Evolutionary conservation across 352 stramenopile genomes (phyloP).

Genomic region (Globisporangium viniferum): DNA sequence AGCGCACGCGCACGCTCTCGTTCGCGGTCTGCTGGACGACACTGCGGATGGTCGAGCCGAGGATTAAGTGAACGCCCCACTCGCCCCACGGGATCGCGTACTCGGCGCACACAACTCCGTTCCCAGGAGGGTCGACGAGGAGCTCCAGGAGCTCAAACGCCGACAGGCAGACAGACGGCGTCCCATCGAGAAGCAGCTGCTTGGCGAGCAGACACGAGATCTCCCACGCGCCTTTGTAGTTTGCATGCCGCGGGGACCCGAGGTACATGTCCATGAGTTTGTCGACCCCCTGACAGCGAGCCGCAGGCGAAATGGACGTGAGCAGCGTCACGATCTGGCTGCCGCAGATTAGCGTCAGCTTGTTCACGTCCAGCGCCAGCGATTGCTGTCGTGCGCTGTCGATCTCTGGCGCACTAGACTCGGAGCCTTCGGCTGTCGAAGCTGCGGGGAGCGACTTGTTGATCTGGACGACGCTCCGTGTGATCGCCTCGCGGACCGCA

Average conservation of each 20-base stretch:
- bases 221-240: constrained; percentile 66
- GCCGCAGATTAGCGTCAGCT: constrained; percentile 50
- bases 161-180: constrained; percentile 43
- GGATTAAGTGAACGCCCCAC: constrained; percentile 74
- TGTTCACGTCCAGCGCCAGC: constrained; percentile 58
- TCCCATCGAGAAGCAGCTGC: constrained; percentile 54
- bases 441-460: constrained; percentile 31
- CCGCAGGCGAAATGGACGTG: constrained; percentile 30
- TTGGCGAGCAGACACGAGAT: constrained; percentile 68
- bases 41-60: constrained; percentile 71
- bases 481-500: constrained; percentile 70
- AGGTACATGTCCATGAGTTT: constrained; percentile 49
- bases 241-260: constrained; percentile 24
- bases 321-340: constrained; percentile 53
- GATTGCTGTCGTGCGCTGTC: constrained; percentile 54
- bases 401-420: constrained; percentile 31
- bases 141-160: constrained; percentile 58
- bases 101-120: constrained; percentile 12
- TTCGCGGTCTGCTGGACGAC: constrained; percentile 70
- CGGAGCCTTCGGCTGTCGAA: constrained; percentile 13
- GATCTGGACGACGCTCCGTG: constrained; percentile 67
- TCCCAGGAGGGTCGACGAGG: constrained; percentile 40
- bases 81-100: constrained; percentile 76
- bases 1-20: constrained; percentile 59
- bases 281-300: constrained; percentile 55